Conservation (phyloP, 441 rosid genomes). For the Adansonia gregorii region DNA sequence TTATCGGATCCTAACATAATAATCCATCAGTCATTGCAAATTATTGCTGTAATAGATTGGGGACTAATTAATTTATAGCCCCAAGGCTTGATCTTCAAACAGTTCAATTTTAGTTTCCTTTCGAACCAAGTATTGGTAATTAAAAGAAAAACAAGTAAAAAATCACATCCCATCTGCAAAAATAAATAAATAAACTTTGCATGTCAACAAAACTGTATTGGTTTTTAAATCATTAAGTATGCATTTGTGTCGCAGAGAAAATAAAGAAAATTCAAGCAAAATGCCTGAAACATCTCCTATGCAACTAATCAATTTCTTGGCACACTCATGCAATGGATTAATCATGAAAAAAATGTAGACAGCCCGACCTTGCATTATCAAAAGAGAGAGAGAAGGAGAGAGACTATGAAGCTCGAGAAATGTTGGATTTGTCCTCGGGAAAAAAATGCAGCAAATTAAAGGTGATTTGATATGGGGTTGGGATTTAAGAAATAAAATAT, state of each 20-base stretch:
- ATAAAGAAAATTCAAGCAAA: background rate
- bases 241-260: background rate
- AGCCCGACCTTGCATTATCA: background rate
- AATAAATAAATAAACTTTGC: background rate
- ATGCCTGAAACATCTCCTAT: background rate
- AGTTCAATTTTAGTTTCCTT: background rate
- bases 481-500: background rate
- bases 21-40: conserved; percentile 1
- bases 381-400: no score
- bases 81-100: conserved; percentile 2
- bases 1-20: background rate
- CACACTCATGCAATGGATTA: background rate
- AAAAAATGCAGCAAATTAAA: background rate
- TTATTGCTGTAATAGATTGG: background rate
- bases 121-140: background rate
- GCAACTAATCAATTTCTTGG: background rate
- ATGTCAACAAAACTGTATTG: background rate
- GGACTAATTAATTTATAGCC: background rate
- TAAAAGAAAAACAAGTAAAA: background rate
- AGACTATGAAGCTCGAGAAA: background rate
- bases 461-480: background rate
- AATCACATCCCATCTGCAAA: background rate
- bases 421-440: no score
- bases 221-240: background rate
- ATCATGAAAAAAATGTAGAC: background rate